Conservation (phyloP, 495 filamentous ascomycete genomes). For the Astrothelium macrocarpum region DNA sequence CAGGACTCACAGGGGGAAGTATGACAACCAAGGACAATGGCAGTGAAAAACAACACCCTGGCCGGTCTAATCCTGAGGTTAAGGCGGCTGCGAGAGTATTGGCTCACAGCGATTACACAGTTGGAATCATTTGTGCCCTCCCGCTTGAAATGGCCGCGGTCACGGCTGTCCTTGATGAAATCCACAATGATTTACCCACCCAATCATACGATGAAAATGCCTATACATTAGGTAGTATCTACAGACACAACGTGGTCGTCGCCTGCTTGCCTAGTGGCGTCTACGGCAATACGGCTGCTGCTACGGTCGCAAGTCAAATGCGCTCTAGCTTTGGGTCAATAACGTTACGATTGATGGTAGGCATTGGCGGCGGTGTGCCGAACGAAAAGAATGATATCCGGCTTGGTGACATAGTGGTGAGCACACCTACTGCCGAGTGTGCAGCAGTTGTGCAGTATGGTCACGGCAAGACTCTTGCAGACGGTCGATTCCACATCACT, state of each 20-base stretch:
- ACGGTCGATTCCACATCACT: constrained; percentile 5
- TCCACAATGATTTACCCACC: constrained; percentile 25
- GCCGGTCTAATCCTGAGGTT: too few species aligned
- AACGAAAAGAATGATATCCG: constrained; percentile 16
- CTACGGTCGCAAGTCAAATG: constrained; percentile 26
- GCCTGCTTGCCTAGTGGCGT: constrained; percentile 33
- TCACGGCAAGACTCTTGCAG: constrained; percentile 16
- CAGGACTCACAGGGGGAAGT: too few species aligned
- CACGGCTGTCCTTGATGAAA: constrained; percentile 39
- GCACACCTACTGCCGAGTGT: constrained; percentile 12
- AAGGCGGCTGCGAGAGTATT: too few species aligned
- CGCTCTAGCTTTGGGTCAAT: constrained; percentile 34
- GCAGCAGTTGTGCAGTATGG: constrained; percentile 27
- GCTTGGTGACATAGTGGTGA: constrained; percentile 26
- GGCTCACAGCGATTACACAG: constrained; percentile 36
- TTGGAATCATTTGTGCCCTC: constrained; percentile 45
- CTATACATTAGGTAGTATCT: constrained; percentile 34
- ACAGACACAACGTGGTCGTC: constrained; percentile 37
- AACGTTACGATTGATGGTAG: constrained; percentile 34
- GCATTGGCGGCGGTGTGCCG: constrained; percentile 37
- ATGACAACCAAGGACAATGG: too few species aligned
- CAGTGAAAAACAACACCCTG: too few species aligned
- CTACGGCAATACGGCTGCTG: constrained; percentile 27
- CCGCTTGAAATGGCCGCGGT: constrained; percentile 37
- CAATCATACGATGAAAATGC: constrained; percentile 24